Evolutionary conservation across 805 yeast species (phyloP).

Genomic region (Debaryomyces castellii): DNA sequence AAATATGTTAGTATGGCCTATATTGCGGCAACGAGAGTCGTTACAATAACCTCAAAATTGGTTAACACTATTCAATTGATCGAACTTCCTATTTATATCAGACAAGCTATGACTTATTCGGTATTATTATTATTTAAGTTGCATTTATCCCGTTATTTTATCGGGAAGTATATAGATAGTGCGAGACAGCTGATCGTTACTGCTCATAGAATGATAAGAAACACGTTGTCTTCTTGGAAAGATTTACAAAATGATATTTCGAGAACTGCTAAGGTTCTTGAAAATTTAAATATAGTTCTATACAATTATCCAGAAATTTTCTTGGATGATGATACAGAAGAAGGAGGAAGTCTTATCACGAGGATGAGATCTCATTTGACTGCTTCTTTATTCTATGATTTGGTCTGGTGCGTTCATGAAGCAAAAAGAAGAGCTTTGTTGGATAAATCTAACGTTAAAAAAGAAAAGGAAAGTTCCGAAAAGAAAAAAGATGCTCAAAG

Average conservation of each 20-base stretch:
- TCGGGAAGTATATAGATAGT: slow-evolving; percentile 77
- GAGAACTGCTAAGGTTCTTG: slow-evolving; percentile 87
- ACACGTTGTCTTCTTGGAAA: slow-evolving; percentile 89
- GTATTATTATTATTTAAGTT: slow-evolving; percentile 78
- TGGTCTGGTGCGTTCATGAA: slow-evolving; percentile 93
- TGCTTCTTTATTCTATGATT: slow-evolving; percentile 85
- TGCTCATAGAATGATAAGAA: slow-evolving; percentile 82
- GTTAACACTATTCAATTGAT: slow-evolving; percentile 68
- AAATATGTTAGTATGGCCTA: slow-evolving; percentile 82
- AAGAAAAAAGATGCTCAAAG: slow-evolving; percentile 7
- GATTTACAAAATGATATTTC: slow-evolving; percentile 87
- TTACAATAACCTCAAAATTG: slow-evolving; percentile 73
- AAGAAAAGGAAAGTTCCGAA: slow-evolving; percentile 7
- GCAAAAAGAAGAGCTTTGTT: slow-evolving; percentile 68
- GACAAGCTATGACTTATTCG: slow-evolving; percentile 83
- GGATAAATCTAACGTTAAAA: slow-evolving; percentile 20
- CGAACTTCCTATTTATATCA: slow-evolving; percentile 81
- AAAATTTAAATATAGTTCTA: slow-evolving; percentile 81
- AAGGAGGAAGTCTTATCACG: slow-evolving; percentile 56
- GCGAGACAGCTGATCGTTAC: slow-evolving; percentile 93
- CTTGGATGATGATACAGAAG: slow-evolving; percentile 56
- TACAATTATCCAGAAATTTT: slow-evolving; percentile 86
- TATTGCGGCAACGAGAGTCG: slow-evolving; percentile 73
- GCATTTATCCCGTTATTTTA: slow-evolving; percentile 71
- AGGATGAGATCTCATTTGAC: slow-evolving; percentile 91